Evolutionary conservation across 768 basidiomycete genomes (phyloP).

Genomic region (Boletus rubroflammeus): DNA sequence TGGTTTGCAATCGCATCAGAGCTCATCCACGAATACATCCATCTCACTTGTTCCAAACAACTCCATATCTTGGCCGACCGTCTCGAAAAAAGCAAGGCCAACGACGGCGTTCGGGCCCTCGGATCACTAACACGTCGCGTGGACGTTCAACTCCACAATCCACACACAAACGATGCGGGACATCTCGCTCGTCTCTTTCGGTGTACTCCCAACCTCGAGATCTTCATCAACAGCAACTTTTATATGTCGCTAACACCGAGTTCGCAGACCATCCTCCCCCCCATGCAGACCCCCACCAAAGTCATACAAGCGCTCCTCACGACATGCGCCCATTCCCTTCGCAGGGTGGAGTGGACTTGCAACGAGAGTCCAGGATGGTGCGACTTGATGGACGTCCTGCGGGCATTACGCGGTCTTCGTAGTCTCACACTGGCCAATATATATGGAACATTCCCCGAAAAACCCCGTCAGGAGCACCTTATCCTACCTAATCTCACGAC

Average conservation of each 20-base stretch:
- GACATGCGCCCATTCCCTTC: conserved; percentile 35
- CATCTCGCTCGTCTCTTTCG: conserved; percentile 37
- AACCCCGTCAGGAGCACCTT: conserved; percentile 21
- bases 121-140: conserved; percentile 41
- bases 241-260: conserved; percentile 23
- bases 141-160: conserved; percentile 38
- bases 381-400: conserved; percentile 38
- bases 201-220: conserved; percentile 42
- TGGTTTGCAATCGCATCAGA: conserved; percentile 38
- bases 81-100: conserved; percentile 30
- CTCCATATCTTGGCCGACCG: conserved; percentile 32
- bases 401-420: conserved; percentile 30
- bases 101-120: conserved; percentile 25
- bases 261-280: conserved; percentile 19
- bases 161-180: conserved; percentile 16
- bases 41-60: conserved; percentile 36
- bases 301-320: conserved; percentile 34
- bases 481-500: conserved; percentile 39
- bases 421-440: conserved; percentile 43
- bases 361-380: conserved; percentile 41
- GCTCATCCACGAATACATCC: conserved; percentile 40
- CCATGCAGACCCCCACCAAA: conserved; percentile 28
- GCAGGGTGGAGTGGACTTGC: conserved; percentile 44
- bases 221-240: conserved; percentile 40
- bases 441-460: conserved; percentile 30